These are phyloP conservation scores for Nakazawaea ambrosiae DNA, from an alignment of 805 yeast genomes.

Conservation along the genomic window DNA sequence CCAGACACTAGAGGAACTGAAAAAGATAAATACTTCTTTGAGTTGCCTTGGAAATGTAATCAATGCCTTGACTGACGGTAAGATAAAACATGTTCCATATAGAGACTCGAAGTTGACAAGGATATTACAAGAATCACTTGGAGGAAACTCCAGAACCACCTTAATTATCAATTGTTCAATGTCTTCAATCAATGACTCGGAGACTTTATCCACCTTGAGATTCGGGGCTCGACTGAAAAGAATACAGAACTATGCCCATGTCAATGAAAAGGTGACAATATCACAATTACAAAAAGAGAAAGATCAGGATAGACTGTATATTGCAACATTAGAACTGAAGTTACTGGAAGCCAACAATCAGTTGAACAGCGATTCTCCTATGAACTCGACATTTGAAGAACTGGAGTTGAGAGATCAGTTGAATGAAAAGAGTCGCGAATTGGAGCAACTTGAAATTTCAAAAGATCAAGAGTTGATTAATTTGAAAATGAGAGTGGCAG, in stretches of 20 bases:
- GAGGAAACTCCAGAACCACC: constrained; percentile 77
- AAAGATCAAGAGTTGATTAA: constrained; percentile 5
- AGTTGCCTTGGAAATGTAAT: constrained; percentile 78
- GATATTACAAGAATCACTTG: constrained; percentile 70
- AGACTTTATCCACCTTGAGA: constrained; percentile 65
- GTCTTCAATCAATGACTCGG: constrained; percentile 43
- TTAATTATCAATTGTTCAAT: constrained; percentile 72
- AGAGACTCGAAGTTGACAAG: constrained; percentile 75
- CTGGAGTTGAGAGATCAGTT: neutral
- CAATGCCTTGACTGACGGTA: constrained; percentile 66
- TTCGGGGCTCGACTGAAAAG: constrained; percentile 70
- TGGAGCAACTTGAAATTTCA: constrained; percentile 9
- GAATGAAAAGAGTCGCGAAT: constrained; percentile 15
- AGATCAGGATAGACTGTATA: neutral
- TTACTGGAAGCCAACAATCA: neutral
- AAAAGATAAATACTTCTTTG: constrained; percentile 73
- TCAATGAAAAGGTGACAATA: constrained; percentile 41
- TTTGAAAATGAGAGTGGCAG: constrained; percentile 11
- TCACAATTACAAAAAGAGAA: constrained; percentile 1
- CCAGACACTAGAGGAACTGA: constrained; percentile 72
- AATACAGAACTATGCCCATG: constrained; percentile 57
- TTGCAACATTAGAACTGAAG: constrained; percentile 1
- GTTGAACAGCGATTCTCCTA: neutral
- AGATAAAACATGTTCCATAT: constrained; percentile 61
- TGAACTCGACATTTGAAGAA: neutral